Conservation (phyloP, 805 yeast species). For the Candida andamanensis region DNA sequence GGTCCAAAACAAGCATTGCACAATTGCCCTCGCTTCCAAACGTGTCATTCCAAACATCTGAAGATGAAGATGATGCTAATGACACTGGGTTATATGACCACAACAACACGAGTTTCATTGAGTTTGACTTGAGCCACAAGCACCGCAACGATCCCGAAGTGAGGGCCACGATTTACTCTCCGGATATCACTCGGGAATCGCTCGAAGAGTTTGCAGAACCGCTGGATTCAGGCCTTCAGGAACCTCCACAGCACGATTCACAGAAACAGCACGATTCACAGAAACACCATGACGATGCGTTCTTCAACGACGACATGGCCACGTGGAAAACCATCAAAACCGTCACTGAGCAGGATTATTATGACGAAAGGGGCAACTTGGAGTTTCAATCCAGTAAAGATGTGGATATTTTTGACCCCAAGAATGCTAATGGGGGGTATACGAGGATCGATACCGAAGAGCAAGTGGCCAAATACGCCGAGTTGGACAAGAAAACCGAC, state of each 20-base stretch:
- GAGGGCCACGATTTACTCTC: neutral
- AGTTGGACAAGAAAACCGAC: slow-evolving; percentile 48
- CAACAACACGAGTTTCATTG: slow-evolving; percentile 9
- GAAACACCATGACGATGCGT: slow-evolving; percentile 18
- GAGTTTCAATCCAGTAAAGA: slow-evolving; percentile 31
- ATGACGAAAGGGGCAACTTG: slow-evolving; percentile 72
- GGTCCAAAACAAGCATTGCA: slow-evolving; percentile 9
- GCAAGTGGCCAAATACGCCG: slow-evolving; percentile 68
- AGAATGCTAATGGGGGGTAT: slow-evolving; percentile 59
- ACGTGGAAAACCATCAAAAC: slow-evolving; percentile 86
- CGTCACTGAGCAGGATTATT: slow-evolving; percentile 69
- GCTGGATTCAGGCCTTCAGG: neutral
- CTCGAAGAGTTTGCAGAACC: slow-evolving; percentile 1
- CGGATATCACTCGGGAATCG: neutral
- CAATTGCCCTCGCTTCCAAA: slow-evolving; percentile 13
- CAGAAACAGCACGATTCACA: slow-evolving; percentile 2
- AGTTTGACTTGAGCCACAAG: slow-evolving; percentile 11
- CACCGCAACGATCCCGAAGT: neutral
- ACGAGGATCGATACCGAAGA: slow-evolving; percentile 85
- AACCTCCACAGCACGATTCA: slow-evolving; percentile 1
- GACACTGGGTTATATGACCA: neutral
- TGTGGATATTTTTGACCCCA: slow-evolving; percentile 25
- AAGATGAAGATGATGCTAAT: slow-evolving; percentile 2
- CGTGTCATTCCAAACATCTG: slow-evolving; percentile 1
- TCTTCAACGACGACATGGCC: slow-evolving; percentile 33